Evolutionary conservation across 2,329 filamentous ascomycete genomes (phyloP).

Genomic region (Xenoacremonium recifei): DNA sequence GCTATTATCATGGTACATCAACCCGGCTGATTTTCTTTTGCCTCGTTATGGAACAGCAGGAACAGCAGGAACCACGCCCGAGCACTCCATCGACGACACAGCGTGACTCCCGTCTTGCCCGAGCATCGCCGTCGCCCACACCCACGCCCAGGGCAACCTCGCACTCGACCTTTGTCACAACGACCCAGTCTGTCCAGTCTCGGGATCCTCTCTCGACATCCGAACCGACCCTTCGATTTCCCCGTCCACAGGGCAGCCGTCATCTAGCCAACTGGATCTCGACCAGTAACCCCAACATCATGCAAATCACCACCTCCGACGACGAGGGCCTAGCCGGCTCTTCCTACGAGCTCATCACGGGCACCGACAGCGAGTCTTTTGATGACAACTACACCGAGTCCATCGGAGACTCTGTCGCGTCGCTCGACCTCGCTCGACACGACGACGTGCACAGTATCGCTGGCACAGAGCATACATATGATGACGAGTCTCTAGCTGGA

Average conservation of each 20-base stretch:
- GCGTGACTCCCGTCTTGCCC: conserved; percentile 28
- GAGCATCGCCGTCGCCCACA: conserved; percentile 20
- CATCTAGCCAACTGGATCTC: conserved; percentile 60
- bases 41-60: conserved; percentile 54
- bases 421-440: conserved; percentile 46
- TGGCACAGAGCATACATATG: conserved; percentile 47
- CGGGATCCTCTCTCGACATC: conserved; percentile 35
- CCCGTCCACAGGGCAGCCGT: conserved; percentile 53
- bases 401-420: conserved; percentile 48
- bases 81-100: conserved; percentile 26
- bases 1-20: conserved; percentile 26
- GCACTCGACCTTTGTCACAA: conserved; percentile 16
- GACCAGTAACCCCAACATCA: conserved; percentile 56
- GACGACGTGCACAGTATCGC: conserved; percentile 53
- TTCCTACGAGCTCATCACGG: conserved; percentile 55
- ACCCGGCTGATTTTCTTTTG: conserved; percentile 28
- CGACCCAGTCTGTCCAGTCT: conserved; percentile 6
- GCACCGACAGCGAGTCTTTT: conserved; percentile 50
- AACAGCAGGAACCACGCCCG: conserved; percentile 33
- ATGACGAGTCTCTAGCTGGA: conserved; percentile 39
- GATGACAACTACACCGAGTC: conserved; percentile 48
- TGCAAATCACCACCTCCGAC: conserved; percentile 46
- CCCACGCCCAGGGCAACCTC: conserved; percentile 10
- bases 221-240: conserved; percentile 54
- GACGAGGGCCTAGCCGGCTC: conserved; percentile 55